Percentiles rank a stretch among this genome's conserved stretches.
phyloP scores from a whole-genome alignment of 2,329 filamentous ascomycete genomes.

The Arachnopeziza araneosa region DNA sequence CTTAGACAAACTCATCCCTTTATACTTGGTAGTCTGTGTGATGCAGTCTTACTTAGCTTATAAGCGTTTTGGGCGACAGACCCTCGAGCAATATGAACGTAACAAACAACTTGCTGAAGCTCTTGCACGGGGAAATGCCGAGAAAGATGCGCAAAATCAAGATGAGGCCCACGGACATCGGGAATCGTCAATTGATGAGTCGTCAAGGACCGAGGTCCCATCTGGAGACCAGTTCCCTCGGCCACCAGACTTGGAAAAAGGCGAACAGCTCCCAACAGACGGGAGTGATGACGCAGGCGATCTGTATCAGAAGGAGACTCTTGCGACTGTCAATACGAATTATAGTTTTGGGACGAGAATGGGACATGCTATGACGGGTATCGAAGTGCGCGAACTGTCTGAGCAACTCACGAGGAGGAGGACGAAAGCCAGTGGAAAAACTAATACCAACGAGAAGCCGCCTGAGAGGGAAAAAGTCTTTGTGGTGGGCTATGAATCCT shows the following conservation, averaged over 20 bases:
- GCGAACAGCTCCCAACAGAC: background rate
- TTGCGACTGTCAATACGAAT: conserved; percentile 1
- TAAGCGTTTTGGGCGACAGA: conserved; percentile 15
- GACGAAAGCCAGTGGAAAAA: background rate
- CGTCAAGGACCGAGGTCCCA: conserved; percentile 4
- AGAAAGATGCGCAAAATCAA: conserved; percentile 1
- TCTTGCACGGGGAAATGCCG: conserved; percentile 17
- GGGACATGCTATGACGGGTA: conserved; percentile 16
- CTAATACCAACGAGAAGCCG: conserved; percentile 3
- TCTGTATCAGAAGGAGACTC: conserved; percentile 4
- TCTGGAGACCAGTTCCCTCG: conserved; percentile 1
- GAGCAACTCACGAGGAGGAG: conserved; percentile 14
- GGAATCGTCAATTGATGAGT: conserved; percentile 14
- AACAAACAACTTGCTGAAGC: conserved; percentile 17
- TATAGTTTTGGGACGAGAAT: conserved; percentile 11
- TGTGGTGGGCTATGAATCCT: conserved; percentile 36
- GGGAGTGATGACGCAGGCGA: conserved; percentile 1
- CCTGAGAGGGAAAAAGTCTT: conserved; percentile 28
- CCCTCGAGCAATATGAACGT: conserved; percentile 18
- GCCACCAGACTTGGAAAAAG: conserved; percentile 17
- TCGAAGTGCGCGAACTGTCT: conserved; percentile 20
- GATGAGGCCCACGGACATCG: conserved; percentile 3
- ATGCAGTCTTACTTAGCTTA: conserved; percentile 22
- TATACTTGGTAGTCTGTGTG: background rate
- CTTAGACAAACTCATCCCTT: background rate